phyloP scores from a whole-genome alignment of 352 stramenopile species.

The Halophytophthora batemanensis region DNA sequence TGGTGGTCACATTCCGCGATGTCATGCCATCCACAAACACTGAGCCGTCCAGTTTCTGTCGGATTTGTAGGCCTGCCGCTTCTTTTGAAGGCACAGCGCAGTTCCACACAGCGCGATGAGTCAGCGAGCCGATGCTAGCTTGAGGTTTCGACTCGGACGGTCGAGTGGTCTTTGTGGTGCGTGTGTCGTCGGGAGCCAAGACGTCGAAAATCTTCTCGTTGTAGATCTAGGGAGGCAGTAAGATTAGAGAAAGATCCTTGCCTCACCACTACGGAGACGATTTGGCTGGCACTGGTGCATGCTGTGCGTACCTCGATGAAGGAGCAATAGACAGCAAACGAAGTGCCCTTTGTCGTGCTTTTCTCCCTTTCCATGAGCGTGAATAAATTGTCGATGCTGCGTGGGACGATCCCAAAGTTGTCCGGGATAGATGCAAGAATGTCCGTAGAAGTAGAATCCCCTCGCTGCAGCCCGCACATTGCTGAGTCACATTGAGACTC shows the following conservation, averaged over 20 bases:
- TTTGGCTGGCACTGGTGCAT: not conserved
- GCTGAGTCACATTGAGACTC: conserved; percentile 22
- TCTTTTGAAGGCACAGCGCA: conserved; percentile 42
- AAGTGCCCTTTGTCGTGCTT: conserved; percentile 10
- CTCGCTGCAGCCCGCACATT: conserved; percentile 55
- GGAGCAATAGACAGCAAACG: conserved; percentile 58
- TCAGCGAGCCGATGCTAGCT: conserved; percentile 8
- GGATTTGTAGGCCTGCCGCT: conserved; percentile 44
- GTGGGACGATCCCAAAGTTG: conserved; percentile 50
- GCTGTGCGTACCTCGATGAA: conserved; percentile 48
- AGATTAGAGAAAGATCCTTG: not conserved
- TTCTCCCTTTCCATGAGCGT: conserved; percentile 30
- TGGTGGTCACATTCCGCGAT: conserved; percentile 39
- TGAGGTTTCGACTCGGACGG: conserved; percentile 13
- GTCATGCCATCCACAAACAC: conserved; percentile 74
- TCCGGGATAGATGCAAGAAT: conserved; percentile 18
- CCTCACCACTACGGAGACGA: not conserved
- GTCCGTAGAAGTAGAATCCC: conserved; percentile 5
- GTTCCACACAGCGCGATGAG: conserved; percentile 56
- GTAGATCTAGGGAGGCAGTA: conserved; percentile 45
- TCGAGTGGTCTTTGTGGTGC: conserved; percentile 9
- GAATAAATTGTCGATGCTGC: conserved; percentile 57
- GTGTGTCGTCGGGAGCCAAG: conserved; percentile 26
- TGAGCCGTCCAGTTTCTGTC: conserved; percentile 60
- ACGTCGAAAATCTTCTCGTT: conserved; percentile 82